These are phyloP conservation scores for Choanephora cucurbitarum DNA, from an alignment of 371 early-diverging fungal genomes.

Conservation along the genomic window DNA sequence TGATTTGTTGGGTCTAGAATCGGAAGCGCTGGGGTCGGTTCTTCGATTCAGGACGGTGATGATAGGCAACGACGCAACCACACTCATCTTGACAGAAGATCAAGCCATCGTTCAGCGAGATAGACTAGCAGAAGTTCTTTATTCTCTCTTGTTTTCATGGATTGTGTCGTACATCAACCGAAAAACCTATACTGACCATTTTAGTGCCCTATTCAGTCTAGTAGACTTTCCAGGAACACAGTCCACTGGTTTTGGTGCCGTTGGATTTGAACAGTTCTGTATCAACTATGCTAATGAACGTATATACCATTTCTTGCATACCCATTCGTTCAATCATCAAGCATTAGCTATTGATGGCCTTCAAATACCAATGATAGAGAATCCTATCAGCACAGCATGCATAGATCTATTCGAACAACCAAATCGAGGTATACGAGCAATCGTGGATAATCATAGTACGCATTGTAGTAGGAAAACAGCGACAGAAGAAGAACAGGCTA, in stretches of 20 bases:
- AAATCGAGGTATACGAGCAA: constrained; percentile 48
- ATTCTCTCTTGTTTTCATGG: constrained; percentile 30
- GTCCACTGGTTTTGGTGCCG: constrained; percentile 16
- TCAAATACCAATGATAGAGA: constrained; percentile 49
- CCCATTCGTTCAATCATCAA: too few species aligned
- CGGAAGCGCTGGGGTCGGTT: constrained; percentile 56
- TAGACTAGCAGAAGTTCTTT: constrained; percentile 20
- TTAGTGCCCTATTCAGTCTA: constrained; percentile 68
- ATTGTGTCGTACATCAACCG: constrained; percentile 25
- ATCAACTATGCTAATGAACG: constrained; percentile 82
- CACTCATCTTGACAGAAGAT: constrained; percentile 50
- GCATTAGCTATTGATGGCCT: constrained; percentile 24
- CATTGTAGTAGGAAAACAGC: constrained; percentile 29
- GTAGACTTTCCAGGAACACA: constrained; percentile 70
- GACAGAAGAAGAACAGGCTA: constrained; percentile 31
- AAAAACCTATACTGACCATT: constrained; percentile 46
- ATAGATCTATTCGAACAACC: constrained; percentile 44
- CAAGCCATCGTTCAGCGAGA: constrained; percentile 45
- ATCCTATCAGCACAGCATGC: constrained; percentile 39
- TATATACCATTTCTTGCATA: constrained; percentile 54
- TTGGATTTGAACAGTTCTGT: constrained; percentile 71
- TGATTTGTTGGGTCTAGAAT: constrained; percentile 71
- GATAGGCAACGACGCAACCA: constrained; percentile 50
- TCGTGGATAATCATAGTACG: too few species aligned
- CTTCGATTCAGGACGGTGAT: constrained; percentile 22